Evolutionary conservation across 164 flowering plant species (phyloP).

Genomic region (Aristolochia californica): DNA sequence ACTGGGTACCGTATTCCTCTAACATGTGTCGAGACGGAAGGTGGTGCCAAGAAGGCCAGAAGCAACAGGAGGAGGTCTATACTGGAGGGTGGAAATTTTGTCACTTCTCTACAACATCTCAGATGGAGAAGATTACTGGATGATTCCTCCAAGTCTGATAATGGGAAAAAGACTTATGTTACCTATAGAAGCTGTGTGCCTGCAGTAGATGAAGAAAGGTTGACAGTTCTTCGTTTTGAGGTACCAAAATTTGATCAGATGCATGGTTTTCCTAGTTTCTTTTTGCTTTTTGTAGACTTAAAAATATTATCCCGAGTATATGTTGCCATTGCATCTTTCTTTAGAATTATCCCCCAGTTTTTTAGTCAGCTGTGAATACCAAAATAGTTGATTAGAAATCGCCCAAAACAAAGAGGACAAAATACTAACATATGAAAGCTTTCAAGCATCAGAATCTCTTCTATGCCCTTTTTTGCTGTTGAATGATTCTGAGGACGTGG

Average conservation of each 20-base stretch:
- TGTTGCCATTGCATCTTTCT: too few relatives aligned
- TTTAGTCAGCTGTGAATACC: too few relatives aligned
- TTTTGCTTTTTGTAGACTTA: background rate
- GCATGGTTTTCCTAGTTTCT: background rate
- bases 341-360: too few relatives aligned
- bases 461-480: too few relatives aligned
- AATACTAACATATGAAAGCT: too few relatives aligned
- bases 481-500: too few relatives aligned
- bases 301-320: too few relatives aligned
- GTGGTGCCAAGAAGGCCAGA: slow-evolving; percentile 17
- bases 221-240: slow-evolving; percentile 86
- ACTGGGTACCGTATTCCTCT: slow-evolving; percentile 90
- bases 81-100: slow-evolving; percentile 22
- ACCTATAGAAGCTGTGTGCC: slow-evolving; percentile 88
- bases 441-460: too few relatives aligned
- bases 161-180: slow-evolving; percentile 34
- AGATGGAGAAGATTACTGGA: slow-evolving; percentile 31
- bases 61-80: slow-evolving; percentile 32
- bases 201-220: slow-evolving; percentile 53
- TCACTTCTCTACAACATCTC: slow-evolving; percentile 11
- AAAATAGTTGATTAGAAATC: too few relatives aligned
- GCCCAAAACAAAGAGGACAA: too few relatives aligned
- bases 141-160: slow-evolving; percentile 23
- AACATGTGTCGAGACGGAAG: slow-evolving; percentile 41
- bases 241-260: slow-evolving; percentile 22